Percentiles rank a stretch among this genome's conserved stretches.
These are phyloP conservation scores for Mariannaea sp. DNA, from an alignment of 2,329 filamentous ascomycete species.

Conservation along the genomic window DNA sequence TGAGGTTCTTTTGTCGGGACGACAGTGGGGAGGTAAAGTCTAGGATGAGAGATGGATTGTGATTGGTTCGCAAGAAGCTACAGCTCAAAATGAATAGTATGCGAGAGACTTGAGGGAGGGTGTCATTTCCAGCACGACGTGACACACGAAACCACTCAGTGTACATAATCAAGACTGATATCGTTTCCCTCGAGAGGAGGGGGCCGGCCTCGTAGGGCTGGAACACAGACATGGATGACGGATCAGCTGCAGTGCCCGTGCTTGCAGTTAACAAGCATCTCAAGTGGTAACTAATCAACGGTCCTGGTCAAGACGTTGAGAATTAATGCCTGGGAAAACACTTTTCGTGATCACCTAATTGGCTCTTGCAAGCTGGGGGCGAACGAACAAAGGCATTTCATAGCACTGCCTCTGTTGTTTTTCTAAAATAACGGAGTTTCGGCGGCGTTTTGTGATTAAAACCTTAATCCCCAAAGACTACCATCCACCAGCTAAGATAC, in stretches of 20 bases:
- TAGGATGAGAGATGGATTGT: not conserved
- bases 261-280: constrained; percentile 15
- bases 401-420: no score
- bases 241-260: constrained; percentile 13
- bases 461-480: no score
- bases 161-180: not conserved
- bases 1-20: constrained; percentile 17
- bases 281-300: no score
- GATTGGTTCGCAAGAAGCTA: not conserved
- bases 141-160: constrained; percentile 2
- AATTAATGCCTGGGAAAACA: no score
- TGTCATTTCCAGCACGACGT: not conserved
- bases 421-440: no score
- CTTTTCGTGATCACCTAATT: no score
- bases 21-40: not conserved
- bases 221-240: constrained; percentile 4
- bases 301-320: no score
- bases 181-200: not conserved
- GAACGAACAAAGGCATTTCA: no score
- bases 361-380: no score
- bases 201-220: constrained; percentile 19
- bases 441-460: no score
- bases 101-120: not conserved
- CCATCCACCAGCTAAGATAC: no score
- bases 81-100: not conserved